Conservation (phyloP, 257 asterid species). For the Penstemon davidsonii region DNA sequence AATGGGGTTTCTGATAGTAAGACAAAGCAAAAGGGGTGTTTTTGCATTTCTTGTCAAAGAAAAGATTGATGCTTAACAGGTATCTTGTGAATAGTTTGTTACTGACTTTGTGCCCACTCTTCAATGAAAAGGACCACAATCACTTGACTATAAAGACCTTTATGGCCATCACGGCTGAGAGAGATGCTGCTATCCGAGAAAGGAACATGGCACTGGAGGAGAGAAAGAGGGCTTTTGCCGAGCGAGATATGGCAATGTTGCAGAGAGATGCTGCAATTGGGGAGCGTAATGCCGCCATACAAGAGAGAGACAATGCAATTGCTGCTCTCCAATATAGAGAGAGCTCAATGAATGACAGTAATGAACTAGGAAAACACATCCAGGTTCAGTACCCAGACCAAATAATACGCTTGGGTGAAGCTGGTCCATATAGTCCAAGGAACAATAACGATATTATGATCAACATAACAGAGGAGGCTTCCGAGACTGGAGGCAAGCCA, state of each 20-base stretch:
- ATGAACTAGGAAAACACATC: constrained; percentile 44
- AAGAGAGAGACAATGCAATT: constrained; percentile 75
- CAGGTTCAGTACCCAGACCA: constrained; percentile 46
- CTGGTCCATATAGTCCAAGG: constrained; percentile 45
- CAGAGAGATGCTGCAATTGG: constrained; percentile 92
- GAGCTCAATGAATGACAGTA: constrained; percentile 49
- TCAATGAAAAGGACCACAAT: constrained; percentile 63
- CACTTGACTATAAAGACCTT: constrained; percentile 75
- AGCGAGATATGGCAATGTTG: constrained; percentile 90
- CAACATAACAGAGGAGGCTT: constrained; percentile 46
- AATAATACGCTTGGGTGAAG: constrained; percentile 35
- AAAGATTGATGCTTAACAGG: not conserved
- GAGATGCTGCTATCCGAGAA: constrained; percentile 93
- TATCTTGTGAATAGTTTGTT: not conserved
- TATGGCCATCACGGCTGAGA: constrained; percentile 90
- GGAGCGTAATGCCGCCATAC: constrained; percentile 73
- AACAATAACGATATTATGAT: constrained; percentile 42
- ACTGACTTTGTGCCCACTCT: constrained; percentile 16
- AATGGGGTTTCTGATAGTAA: too few relatives aligned
- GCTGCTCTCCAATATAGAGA: constrained; percentile 60
- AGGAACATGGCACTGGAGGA: constrained; percentile 96
- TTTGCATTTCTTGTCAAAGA: not conserved
- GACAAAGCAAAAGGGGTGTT: too few relatives aligned
- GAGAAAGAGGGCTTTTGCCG: constrained; percentile 86
- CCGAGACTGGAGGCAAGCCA: constrained; percentile 45